Conservation (phyloP, 768 basidiomycete genomes). For the Podaxis sp. region DNA sequence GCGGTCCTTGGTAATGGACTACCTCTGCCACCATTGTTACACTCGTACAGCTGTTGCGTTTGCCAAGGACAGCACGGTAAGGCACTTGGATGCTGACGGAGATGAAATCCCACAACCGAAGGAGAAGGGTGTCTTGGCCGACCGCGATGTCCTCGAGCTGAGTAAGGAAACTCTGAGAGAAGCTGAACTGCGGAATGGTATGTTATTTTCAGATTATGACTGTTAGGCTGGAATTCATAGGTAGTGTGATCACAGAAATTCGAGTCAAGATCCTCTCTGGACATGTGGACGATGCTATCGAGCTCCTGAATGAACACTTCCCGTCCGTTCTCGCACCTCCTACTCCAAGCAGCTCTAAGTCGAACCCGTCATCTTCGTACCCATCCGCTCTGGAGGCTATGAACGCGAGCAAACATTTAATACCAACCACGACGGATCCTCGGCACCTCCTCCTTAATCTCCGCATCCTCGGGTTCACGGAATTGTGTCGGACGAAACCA, state of each 20-base stretch:
- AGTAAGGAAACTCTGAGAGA: constrained; percentile 22
- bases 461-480: constrained; percentile 84
- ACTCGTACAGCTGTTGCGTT: constrained; percentile 72
- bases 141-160: constrained; percentile 30
- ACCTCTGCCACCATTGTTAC: constrained; percentile 74
- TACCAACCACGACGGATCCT: constrained; percentile 70
- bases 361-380: constrained; percentile 16
- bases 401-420: constrained; percentile 43
- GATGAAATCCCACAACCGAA: constrained; percentile 51
- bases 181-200: constrained; percentile 13
- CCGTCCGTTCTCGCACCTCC: constrained; percentile 58
- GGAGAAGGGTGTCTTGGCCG: constrained; percentile 18
- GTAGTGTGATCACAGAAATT: constrained; percentile 51
- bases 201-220: background rate
- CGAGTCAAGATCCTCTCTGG: constrained; percentile 70
- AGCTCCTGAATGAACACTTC: constrained; percentile 68
- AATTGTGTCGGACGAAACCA: constrained; percentile 75
- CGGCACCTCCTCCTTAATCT: constrained; percentile 80
- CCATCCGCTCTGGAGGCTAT: constrained; percentile 23
- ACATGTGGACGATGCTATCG: constrained; percentile 68
- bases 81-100: constrained; percentile 68
- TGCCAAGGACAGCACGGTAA: constrained; percentile 57
- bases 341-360: background rate
- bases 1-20: constrained; percentile 73
- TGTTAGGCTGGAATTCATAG: background rate